Evolutionary conservation across 306 rosid species (phyloP).

Genomic region (Vigna angularis): DNA sequence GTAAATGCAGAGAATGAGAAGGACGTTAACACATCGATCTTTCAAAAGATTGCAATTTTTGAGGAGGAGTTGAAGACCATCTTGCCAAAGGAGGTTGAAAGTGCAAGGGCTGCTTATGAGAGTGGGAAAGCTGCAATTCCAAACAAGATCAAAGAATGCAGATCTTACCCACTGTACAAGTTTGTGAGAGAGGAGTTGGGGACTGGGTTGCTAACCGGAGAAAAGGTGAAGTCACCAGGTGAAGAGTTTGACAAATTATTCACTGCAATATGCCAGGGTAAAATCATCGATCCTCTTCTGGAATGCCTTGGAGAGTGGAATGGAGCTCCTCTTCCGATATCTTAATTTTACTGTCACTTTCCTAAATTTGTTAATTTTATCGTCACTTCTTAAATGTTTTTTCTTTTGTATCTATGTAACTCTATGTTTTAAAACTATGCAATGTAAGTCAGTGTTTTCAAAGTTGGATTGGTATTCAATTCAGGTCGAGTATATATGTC

Average conservation of each 20-base stretch:
- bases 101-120: slow-evolving; percentile 65
- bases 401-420: background rate
- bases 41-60: slow-evolving; percentile 76
- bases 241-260: slow-evolving; percentile 82
- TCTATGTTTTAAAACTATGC: background rate
- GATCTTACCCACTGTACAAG: slow-evolving; percentile 84
- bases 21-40: slow-evolving; percentile 70
- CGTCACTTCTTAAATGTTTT: background rate
- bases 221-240: slow-evolving; percentile 72
- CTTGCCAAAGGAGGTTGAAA: slow-evolving; percentile 84
- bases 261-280: slow-evolving; percentile 74
- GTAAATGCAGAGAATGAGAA: slow-evolving; percentile 67
- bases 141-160: slow-evolving; percentile 73
- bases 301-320: slow-evolving; percentile 82
- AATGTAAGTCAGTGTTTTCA: no score
- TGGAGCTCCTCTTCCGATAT: slow-evolving; percentile 84
- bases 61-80: slow-evolving; percentile 70
- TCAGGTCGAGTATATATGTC: no score
- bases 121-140: slow-evolving; percentile 57
- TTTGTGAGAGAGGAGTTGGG: slow-evolving; percentile 81
- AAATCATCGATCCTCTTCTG: slow-evolving; percentile 80
- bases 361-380: background rate
- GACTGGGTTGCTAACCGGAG: slow-evolving; percentile 64
- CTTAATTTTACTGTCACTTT: slow-evolving; percentile 38
- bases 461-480: no score